A percentile compares a stretch with the other conserved stretches of the same genome.
Evolutionary conservation across 129 eudicot species (phyloP).

Genomic region (Artemisia annua): DNA sequence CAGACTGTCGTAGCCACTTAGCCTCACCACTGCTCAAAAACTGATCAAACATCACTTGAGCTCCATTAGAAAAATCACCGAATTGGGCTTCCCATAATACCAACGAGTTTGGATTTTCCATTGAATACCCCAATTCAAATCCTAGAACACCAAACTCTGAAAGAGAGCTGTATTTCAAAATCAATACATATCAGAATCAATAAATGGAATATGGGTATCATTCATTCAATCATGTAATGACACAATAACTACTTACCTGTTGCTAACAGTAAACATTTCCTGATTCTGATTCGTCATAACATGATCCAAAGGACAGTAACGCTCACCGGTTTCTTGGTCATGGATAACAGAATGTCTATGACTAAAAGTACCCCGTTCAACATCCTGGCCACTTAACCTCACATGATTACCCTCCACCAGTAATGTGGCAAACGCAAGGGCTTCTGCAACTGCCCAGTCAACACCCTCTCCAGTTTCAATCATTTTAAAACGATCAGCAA

Average conservation of each 20-base stretch:
- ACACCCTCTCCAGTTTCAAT: slow-evolving; percentile 75
- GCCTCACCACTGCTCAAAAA: too few relatives aligned
- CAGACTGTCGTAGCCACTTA: too few relatives aligned
- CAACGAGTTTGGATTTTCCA: too few relatives aligned
- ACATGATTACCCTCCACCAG: background rate
- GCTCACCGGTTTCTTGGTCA: background rate
- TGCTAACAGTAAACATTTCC: background rate
- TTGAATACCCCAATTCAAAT: too few relatives aligned
- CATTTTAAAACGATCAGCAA: slow-evolving; percentile 69
- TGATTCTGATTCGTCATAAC: background rate
- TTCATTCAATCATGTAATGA: too few relatives aligned
- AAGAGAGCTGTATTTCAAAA: too few relatives aligned
- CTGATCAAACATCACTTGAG: too few relatives aligned
- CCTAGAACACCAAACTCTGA: too few relatives aligned
- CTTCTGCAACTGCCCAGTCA: slow-evolving; percentile 18
- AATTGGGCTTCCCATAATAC: too few relatives aligned
- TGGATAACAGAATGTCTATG: background rate
- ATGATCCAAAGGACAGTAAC: background rate
- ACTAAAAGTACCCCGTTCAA: background rate
- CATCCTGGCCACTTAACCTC: background rate
- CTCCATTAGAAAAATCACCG: too few relatives aligned
- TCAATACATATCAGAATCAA: too few relatives aligned
- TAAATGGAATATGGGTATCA: too few relatives aligned
- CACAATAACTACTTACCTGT: background rate
- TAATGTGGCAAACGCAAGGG: background rate